Evolutionary conservation across 169 alveolate genomes (phyloP).

Genomic region (Cytauxzoon felis): DNA sequence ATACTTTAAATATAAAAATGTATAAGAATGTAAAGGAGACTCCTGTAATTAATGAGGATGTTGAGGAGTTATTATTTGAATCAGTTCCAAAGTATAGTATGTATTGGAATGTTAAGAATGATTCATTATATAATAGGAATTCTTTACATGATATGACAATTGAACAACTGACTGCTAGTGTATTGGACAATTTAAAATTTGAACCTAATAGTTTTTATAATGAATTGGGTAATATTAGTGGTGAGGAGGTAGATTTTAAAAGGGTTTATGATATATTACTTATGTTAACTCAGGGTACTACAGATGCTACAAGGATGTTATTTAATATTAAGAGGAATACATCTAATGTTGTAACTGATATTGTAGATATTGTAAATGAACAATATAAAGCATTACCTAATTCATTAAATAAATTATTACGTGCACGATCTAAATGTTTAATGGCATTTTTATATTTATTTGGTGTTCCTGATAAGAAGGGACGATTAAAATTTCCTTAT

Average conservation of each 20-base stretch:
- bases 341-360: constrained; percentile 4
- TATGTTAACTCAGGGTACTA: constrained; percentile 40
- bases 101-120: constrained; percentile 58
- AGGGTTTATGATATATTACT: constrained; percentile 30
- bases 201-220: constrained; percentile 34
- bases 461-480: constrained; percentile 73
- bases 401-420: background rate
- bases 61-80: constrained; percentile 58
- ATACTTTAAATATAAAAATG: background rate
- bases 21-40: background rate
- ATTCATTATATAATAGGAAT: constrained; percentile 37
- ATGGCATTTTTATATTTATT: constrained; percentile 75
- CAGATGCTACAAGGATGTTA: background rate
- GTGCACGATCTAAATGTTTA: constrained; percentile 65
- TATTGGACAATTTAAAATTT: constrained; percentile 21
- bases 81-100: constrained; percentile 25
- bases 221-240: constrained; percentile 23
- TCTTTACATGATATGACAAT: background rate
- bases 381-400: constrained; percentile 39
- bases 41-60: constrained; percentile 22
- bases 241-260: constrained; percentile 31
- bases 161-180: background rate
- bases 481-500: constrained; percentile 72
- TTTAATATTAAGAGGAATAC: background rate
- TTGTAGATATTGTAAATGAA: constrained; percentile 27